Evolutionary conservation across 2,329 filamentous ascomycete genomes (phyloP).

Genomic region (Fusarium paranaense): DNA sequence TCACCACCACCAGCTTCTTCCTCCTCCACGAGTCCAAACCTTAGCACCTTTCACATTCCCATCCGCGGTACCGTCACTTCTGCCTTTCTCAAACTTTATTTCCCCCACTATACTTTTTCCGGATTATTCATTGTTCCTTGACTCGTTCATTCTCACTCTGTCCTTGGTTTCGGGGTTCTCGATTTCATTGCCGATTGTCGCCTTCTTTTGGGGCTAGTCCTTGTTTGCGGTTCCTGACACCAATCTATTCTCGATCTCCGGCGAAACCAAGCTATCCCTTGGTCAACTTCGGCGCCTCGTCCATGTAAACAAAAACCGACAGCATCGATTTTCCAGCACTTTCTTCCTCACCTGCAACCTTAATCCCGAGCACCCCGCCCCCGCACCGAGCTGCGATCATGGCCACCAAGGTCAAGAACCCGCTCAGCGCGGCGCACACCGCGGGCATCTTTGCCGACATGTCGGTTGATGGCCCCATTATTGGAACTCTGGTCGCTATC

Average conservation of each 20-base stretch:
- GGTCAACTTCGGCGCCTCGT: slow-evolving; percentile 32
- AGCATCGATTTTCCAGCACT: slow-evolving; percentile 8
- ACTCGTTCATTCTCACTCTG: neutral
- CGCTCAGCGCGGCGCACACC: slow-evolving; percentile 77
- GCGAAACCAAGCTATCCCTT: slow-evolving; percentile 23
- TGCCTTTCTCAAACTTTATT: slow-evolving; percentile 23
- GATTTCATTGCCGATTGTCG: slow-evolving; percentile 19
- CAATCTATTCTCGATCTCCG: slow-evolving; percentile 27
- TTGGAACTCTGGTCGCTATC: slow-evolving; percentile 92
- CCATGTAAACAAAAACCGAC: slow-evolving; percentile 42
- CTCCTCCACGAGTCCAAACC: slow-evolving; percentile 20
- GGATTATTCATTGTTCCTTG: slow-evolving; percentile 18
- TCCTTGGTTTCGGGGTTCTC: slow-evolving; percentile 1
- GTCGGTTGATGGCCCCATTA: slow-evolving; percentile 90
- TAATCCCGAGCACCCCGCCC: slow-evolving; percentile 1
- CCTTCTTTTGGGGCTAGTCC: slow-evolving; percentile 20
- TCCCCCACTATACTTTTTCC: slow-evolving; percentile 24
- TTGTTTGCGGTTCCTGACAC: slow-evolving; percentile 28
- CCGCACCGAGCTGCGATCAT: slow-evolving; percentile 51
- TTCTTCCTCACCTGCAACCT: neutral
- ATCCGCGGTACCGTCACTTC: slow-evolving; percentile 12
- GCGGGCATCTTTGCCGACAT: slow-evolving; percentile 96
- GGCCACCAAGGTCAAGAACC: slow-evolving; percentile 67
- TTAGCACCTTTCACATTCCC: slow-evolving; percentile 20
- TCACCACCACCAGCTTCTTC: slow-evolving; percentile 14